These are phyloP conservation scores for Xenosphaeropsis pyriputrescens DNA, from an alignment of 2,329 filamentous ascomycete species.

Conservation along the genomic window DNA sequence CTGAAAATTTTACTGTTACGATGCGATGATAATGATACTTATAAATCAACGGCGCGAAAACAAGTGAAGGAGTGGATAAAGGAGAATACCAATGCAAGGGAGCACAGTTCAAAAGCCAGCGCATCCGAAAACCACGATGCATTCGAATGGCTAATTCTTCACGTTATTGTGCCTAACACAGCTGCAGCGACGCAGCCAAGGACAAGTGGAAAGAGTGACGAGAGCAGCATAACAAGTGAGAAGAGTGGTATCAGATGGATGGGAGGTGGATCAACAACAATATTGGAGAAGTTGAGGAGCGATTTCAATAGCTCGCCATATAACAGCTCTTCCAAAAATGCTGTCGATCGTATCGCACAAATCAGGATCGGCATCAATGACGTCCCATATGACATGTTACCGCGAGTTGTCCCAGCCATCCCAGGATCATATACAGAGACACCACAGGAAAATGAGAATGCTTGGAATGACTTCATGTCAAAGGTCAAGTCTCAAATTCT, in stretches of 20 bases:
- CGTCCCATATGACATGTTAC: constrained; percentile 48
- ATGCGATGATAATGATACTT: constrained; percentile 91
- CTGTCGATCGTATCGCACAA: constrained; percentile 69
- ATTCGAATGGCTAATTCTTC: constrained; percentile 87
- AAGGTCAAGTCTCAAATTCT: constrained; percentile 84
- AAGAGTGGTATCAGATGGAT: constrained; percentile 63
- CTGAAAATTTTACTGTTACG: constrained; percentile 79
- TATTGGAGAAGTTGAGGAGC: constrained; percentile 76
- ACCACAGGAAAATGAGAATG: constrained; percentile 62
- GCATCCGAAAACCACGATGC: constrained; percentile 89
- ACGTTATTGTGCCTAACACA: constrained; percentile 82
- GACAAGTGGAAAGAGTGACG: constrained; percentile 34
- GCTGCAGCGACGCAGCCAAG: constrained; percentile 66
- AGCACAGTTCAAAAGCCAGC: constrained; percentile 36
- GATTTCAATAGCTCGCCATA: constrained; percentile 77
- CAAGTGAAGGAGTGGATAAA: constrained; percentile 88
- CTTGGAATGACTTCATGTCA: constrained; percentile 70
- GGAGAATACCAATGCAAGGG: constrained; percentile 46
- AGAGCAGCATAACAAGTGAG: constrained; percentile 35
- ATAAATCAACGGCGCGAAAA: constrained; percentile 67
- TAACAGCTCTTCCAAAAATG: constrained; percentile 58
- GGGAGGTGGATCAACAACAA: constrained; percentile 60
- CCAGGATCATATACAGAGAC: constrained; percentile 54
- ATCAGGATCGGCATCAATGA: constrained; percentile 64
- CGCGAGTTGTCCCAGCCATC: constrained; percentile 46